Base-by-base conservation (phyloP, 129 eudicot species). In the Glebionis coronaria region DNA sequence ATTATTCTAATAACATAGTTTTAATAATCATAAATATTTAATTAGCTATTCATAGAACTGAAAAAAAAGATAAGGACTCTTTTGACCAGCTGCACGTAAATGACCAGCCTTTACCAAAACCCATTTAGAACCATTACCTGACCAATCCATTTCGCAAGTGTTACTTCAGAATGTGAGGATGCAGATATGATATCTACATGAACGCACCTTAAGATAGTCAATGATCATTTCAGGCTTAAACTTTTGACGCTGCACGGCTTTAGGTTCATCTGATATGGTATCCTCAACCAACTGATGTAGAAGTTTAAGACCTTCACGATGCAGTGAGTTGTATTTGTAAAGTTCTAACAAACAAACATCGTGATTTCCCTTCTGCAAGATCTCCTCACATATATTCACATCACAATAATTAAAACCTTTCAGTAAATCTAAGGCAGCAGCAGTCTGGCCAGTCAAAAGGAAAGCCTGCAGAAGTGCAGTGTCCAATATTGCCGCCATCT, bases 381-480 rank as follows among this genome's bases (percentile, higher is more conserved):
- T 79, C 82, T 87, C 99, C 79, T 84, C 95, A 44, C 85, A 89
- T 56, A 89, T 86, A 66, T 80, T 90, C 45, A 94, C 25, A 74
- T 94, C 94, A 82, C 99, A 87, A 65, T 89, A 94, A 65, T 94
- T 94, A 44, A 87, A 79, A 73, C 93, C 87, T 82, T 83, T 94
- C 14, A 94, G 79, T 73, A 94, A 73, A 68, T 90, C 97, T 73
- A 78, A 49, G 54, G 88, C 88, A 72, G 83, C 83, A 25, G 85
- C 82, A 68, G 88, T 13, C 79, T 94, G 99, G 66, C 95, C 99
- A 52, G 97, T 84, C 58, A 87, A 81, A 60, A 86, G 61, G 50
- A 94, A 82, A 73, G 95, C 99, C 78, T 94, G 99, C 47, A 94
- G 90, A 60, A 94, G 84, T 45, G 93, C 95, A 50, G 99, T 89